These are phyloP conservation scores for Mayamaea pseudoterrestris DNA, from an alignment of 108 stramenopile genomes.

Conservation along the genomic window DNA sequence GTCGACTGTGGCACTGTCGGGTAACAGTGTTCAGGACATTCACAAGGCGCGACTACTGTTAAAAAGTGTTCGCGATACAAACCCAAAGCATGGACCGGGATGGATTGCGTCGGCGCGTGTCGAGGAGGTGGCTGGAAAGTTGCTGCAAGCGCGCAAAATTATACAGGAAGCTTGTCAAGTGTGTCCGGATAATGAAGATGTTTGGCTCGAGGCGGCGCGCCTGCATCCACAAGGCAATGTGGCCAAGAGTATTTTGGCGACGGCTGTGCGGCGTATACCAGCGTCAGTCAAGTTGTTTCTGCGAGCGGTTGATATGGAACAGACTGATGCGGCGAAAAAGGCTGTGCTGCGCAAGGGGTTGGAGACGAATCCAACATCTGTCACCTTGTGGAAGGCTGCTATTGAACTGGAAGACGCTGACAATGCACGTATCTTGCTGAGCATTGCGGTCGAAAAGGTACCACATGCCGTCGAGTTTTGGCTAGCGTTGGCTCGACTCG, in stretches of 20 bases:
- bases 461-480: slow-evolving; percentile 95
- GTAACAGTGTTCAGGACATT: slow-evolving; percentile 85
- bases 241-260: slow-evolving; percentile 83
- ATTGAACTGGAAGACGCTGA: slow-evolving; percentile 93
- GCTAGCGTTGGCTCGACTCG: slow-evolving; percentile 94
- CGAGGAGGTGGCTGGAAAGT: slow-evolving; percentile 91
- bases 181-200: slow-evolving; percentile 89
- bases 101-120: slow-evolving; percentile 98
- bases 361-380: slow-evolving; percentile 85
- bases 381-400: slow-evolving; percentile 93
- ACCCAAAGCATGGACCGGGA: slow-evolving; percentile 94
- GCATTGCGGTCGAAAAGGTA: slow-evolving; percentile 92
- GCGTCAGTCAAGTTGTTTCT: slow-evolving; percentile 63
- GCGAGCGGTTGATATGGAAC: slow-evolving; percentile 73
- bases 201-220: slow-evolving; percentile 98
- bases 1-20: slow-evolving; percentile 41
- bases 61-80: slow-evolving; percentile 89
- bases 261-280: slow-evolving; percentile 58
- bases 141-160: slow-evolving; percentile 85
- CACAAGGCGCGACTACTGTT: slow-evolving; percentile 91
- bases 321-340: slow-evolving; percentile 69
- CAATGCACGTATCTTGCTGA: slow-evolving; percentile 86
- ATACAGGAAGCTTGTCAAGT: slow-evolving; percentile 94
- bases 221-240: slow-evolving; percentile 78
- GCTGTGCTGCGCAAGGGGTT: slow-evolving; percentile 89